phyloP scores from a whole-genome alignment of 192 early-diverging fungal species.

The Haplosporangium gracile region DNA sequence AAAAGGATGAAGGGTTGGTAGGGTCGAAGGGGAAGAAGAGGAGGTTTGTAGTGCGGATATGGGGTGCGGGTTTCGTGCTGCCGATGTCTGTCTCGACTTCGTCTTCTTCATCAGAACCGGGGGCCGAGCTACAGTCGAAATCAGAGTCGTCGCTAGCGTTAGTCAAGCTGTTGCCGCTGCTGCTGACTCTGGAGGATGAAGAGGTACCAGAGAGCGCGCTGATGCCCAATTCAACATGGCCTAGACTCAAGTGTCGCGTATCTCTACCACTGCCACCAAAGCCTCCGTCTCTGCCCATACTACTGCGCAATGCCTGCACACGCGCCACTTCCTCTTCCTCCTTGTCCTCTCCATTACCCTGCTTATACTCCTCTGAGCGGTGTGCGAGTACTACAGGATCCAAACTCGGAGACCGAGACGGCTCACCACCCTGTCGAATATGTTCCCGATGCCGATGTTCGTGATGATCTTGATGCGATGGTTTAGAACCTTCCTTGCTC shows the following conservation, averaged over 20 bases:
- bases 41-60: neutral
- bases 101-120: neutral
- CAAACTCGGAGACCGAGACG: slow-evolving; percentile 4
- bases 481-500: neutral
- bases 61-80: neutral
- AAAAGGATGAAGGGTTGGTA: neutral
- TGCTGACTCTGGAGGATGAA: neutral
- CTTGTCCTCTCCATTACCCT: neutral
- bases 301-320: neutral
- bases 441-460: neutral
- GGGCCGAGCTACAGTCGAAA: neutral
- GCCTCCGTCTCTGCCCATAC: too few relatives aligned
- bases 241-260: neutral
- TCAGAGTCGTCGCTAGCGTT: neutral
- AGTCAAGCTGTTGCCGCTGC: neutral
- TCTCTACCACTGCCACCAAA: neutral
- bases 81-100: neutral
- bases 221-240: neutral
- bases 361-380: neutral
- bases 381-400: neutral
- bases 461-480: neutral
- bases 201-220: neutral
- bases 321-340: neutral
- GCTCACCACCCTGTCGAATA: neutral
- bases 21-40: neutral